Evolutionary conservation across 768 basidiomycete species (phyloP).

Genomic region (Lactarius vividus): DNA sequence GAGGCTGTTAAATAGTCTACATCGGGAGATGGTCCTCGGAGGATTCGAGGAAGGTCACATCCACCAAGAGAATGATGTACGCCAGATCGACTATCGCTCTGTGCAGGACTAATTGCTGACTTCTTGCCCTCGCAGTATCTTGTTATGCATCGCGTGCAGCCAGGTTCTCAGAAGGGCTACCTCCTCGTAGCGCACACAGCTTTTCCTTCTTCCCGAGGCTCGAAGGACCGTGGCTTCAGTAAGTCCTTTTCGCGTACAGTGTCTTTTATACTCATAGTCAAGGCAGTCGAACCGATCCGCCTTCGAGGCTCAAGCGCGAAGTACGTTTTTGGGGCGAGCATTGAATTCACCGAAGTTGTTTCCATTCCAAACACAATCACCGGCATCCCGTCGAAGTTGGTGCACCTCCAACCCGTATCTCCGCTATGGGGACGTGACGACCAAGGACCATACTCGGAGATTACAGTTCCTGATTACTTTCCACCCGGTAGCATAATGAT

Average conservation of each 20-base stretch:
- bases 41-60: slow-evolving; percentile 92
- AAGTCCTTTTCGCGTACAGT: slow-evolving; percentile 32
- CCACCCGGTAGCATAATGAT: slow-evolving; percentile 96
- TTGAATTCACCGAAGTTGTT: slow-evolving; percentile 61
- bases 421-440: slow-evolving; percentile 61
- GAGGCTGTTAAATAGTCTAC: slow-evolving; percentile 80
- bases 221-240: slow-evolving; percentile 81
- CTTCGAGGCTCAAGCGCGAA: slow-evolving; percentile 75
- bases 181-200: slow-evolving; percentile 90
- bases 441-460: slow-evolving; percentile 71
- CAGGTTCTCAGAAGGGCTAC: slow-evolving; percentile 86
- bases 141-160: slow-evolving; percentile 88
- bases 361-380: slow-evolving; percentile 53
- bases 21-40: slow-evolving; percentile 87
- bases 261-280: background rate
- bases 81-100: background rate
- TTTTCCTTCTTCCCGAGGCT: slow-evolving; percentile 63
- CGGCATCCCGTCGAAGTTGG: slow-evolving; percentile 70
- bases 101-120: background rate
- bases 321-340: slow-evolving; percentile 76
- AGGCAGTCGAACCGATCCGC: slow-evolving; percentile 76
- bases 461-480: slow-evolving; percentile 82
- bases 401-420: slow-evolving; percentile 57
- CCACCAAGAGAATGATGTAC: slow-evolving; percentile 92
- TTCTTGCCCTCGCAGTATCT: slow-evolving; percentile 65